Percentiles rank a stretch among this genome's conserved stretches.
phyloP scores from a whole-genome alignment of 2,329 filamentous ascomycete genomes.

The Ophiocordyceps australis region DNA sequence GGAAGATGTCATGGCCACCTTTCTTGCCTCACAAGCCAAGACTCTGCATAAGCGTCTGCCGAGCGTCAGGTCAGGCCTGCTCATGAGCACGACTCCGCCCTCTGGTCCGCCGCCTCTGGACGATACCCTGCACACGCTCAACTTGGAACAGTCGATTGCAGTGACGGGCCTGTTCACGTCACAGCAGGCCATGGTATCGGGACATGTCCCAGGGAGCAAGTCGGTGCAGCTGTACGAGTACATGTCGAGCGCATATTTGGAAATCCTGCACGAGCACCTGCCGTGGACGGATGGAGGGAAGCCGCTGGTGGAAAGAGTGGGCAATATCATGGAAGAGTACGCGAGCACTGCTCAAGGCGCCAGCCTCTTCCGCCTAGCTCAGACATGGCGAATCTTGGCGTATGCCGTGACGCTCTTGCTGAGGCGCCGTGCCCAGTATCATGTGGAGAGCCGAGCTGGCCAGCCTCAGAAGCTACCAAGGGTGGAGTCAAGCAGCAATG shows the following conservation, averaged over 20 bases:
- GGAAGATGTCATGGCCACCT: constrained; percentile 43
- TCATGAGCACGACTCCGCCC: constrained; percentile 36
- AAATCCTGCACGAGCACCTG: constrained; percentile 30
- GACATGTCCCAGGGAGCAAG: constrained; percentile 31
- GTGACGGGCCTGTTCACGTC: constrained; percentile 37
- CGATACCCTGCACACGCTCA: constrained; percentile 22
- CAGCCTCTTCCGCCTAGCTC: constrained; percentile 39
- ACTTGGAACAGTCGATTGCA: constrained; percentile 38
- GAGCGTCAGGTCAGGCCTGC: constrained; percentile 21
- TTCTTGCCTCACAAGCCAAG: constrained; percentile 29
- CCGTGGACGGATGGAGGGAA: constrained; percentile 18
- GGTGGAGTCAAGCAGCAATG: constrained; percentile 11
- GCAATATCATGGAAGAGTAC: constrained; percentile 33
- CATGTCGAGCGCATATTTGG: constrained; percentile 36
- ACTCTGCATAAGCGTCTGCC: constrained; percentile 20
- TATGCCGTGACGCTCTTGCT: constrained; percentile 37
- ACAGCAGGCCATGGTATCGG: constrained; percentile 45
- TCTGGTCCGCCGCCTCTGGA: constrained; percentile 13
- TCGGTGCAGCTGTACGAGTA: constrained; percentile 35
- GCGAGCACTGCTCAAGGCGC: constrained; percentile 37
- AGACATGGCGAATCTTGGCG: constrained; percentile 44
- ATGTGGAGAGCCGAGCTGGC: constrained; percentile 29
- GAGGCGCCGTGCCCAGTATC: constrained; percentile 34
- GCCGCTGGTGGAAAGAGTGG: constrained; percentile 26
- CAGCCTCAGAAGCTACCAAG: constrained; percentile 15